A percentile compares a stretch with the other conserved stretches of the same genome.
Evolutionary conservation across 2,329 filamentous ascomycete species (phyloP).

Genomic region (Triangularia setosa): DNA sequence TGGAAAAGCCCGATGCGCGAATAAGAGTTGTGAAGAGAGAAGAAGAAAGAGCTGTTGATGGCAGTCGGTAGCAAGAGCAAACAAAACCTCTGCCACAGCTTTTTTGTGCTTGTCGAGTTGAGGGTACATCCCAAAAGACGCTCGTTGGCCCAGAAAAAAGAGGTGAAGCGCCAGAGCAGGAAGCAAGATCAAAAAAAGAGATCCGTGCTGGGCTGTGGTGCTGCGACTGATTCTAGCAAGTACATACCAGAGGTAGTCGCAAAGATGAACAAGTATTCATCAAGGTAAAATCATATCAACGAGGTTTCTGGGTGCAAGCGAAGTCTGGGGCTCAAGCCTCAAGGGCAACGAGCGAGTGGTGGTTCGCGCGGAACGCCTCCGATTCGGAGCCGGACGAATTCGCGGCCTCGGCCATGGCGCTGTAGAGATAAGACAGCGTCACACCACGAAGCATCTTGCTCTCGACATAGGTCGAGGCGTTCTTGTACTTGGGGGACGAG

Average conservation of each 20-base stretch:
- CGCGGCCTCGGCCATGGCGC: background rate
- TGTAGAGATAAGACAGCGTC: constrained; percentile 39
- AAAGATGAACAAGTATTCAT: background rate
- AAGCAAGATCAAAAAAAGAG: background rate
- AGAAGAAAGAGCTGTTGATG: background rate
- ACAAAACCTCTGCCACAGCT: background rate
- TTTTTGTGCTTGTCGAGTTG: background rate
- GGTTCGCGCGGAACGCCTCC: background rate
- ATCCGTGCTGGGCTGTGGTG: background rate
- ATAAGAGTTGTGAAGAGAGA: constrained; percentile 8
- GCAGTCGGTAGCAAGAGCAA: background rate
- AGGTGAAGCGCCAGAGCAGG: background rate
- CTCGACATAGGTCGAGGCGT: constrained; percentile 76
- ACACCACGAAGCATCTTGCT: constrained; percentile 64
- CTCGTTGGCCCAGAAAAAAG: background rate
- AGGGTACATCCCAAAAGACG: background rate
- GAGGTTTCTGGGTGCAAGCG: background rate
- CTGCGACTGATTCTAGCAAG: background rate
- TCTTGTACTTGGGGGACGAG: constrained; percentile 79
- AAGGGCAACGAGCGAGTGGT: background rate
- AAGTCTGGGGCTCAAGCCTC: constrained; percentile 5
- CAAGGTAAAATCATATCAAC: background rate
- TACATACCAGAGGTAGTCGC: background rate
- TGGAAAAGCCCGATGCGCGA: constrained; percentile 8
- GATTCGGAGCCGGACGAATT: constrained; percentile 5